phyloP scores from a whole-genome alignment of 2,329 filamentous ascomycete genomes.

The Didymella pomorum region DNA sequence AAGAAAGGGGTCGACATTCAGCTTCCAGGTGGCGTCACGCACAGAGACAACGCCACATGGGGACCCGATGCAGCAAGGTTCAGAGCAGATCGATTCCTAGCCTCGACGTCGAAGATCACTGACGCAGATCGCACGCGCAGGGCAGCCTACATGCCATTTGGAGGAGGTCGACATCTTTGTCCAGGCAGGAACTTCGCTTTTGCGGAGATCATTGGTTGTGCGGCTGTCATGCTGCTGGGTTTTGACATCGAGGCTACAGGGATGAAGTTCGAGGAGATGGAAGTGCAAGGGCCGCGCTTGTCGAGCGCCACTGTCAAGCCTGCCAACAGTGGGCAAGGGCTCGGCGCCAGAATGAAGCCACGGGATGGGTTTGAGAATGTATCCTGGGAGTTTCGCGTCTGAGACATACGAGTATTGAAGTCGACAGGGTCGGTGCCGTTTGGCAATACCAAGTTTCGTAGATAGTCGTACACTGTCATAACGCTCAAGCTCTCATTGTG shows the following conservation, averaged over 20 bases:
- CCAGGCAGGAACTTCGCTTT: constrained; percentile 8
- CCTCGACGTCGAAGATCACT: neutral
- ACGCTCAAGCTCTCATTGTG: too few species aligned
- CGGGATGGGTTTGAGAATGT: neutral
- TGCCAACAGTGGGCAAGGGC: neutral
- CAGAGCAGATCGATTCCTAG: neutral
- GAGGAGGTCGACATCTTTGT: neutral
- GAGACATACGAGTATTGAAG: neutral
- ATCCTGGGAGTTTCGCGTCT: neutral
- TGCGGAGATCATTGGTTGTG: constrained; percentile 1
- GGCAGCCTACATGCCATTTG: constrained; percentile 4
- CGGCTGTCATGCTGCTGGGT: constrained; percentile 3
- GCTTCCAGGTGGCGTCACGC: constrained; percentile 3
- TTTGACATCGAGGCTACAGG: constrained; percentile 5
- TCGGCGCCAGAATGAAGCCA: neutral
- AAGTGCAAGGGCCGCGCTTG: neutral
- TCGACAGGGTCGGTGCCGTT: too few species aligned
- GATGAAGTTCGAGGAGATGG: neutral
- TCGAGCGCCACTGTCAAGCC: constrained; percentile 6
- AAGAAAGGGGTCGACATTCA: constrained; percentile 1
- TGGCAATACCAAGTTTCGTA: too few species aligned
- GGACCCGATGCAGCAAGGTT: neutral
- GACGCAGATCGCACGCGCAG: neutral
- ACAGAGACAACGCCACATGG: neutral
- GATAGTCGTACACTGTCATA: too few species aligned